These are phyloP conservation scores for Rhizopogon sp. DNA, from an alignment of 768 basidiomycete genomes.

Conservation along the genomic window DNA sequence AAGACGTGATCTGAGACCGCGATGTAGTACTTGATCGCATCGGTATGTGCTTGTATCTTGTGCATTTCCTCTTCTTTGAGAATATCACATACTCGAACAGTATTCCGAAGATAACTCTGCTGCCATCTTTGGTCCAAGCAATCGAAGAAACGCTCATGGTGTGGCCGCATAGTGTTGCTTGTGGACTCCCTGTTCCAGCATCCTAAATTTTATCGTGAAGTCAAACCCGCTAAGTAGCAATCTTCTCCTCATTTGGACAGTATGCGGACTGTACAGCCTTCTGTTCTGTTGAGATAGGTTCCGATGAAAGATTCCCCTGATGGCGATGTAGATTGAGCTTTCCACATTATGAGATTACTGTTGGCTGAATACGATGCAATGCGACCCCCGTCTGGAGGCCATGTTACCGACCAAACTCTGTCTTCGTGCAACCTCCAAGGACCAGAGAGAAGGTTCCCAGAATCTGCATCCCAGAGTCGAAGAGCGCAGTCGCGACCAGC, in stretches of 20 bases:
- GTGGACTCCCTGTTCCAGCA: not conserved
- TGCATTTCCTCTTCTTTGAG: not conserved
- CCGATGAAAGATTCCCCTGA: not conserved
- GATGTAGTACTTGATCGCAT: not conserved
- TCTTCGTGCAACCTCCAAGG: constrained; percentile 14
- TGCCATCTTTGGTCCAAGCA: not conserved
- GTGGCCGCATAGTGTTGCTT: not conserved
- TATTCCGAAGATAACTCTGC: not conserved
- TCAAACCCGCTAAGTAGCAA: constrained; percentile 18
- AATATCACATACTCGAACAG: not conserved
- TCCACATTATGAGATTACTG: not conserved
- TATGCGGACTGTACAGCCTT: constrained; percentile 17
- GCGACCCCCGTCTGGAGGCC: constrained; percentile 15
- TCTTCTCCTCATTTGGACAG: constrained; percentile 10
- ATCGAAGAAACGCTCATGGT: not conserved
- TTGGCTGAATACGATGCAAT: constrained; percentile 9
- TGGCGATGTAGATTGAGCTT: too few species aligned
- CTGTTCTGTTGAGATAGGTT: constrained; percentile 8
- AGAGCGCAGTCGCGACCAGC: constrained; percentile 17
- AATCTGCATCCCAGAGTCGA: constrained; percentile 17
- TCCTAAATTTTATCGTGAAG: constrained; percentile 18
- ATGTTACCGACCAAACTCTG: constrained; percentile 14
- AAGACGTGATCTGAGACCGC: not conserved
- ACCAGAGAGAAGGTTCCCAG: constrained; percentile 8
- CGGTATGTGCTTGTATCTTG: not conserved